Conservation (phyloP, 345 rosid species). For the Eucalyptus cladocalyx region DNA sequence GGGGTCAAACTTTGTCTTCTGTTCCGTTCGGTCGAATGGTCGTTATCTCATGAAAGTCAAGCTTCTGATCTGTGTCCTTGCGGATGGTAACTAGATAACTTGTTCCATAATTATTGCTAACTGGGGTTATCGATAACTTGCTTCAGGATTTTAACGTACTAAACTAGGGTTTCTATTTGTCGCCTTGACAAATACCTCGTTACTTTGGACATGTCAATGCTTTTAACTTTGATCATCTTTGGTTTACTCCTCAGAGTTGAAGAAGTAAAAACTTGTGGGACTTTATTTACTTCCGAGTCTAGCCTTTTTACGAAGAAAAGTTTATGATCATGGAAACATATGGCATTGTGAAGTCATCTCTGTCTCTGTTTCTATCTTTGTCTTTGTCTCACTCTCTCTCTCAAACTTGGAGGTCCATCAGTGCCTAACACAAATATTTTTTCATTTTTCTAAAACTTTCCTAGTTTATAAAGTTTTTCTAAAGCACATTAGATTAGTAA, state of each 20-base stretch:
- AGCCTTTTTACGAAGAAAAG: not conserved
- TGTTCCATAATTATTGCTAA: not conserved
- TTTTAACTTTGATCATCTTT: no score
- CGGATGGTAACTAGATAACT: not conserved
- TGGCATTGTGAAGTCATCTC: not conserved
- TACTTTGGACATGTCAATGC: not conserved
- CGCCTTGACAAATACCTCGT: not conserved
- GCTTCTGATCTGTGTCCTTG: not conserved
- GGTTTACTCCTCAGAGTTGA: not conserved
- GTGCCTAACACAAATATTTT: not conserved
- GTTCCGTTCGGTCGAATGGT: not conserved
- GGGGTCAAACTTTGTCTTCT: not conserved
- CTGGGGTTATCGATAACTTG: not conserved
- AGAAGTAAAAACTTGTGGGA: not conserved
- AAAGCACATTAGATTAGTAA: not conserved
- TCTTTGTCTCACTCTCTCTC: not conserved
- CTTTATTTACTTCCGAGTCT: not conserved
- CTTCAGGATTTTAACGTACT: not conserved
- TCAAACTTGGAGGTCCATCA: not conserved
- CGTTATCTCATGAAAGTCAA: not conserved
- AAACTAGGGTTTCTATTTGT: not conserved
- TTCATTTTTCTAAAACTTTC: not conserved
- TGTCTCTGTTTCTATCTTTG: not conserved
- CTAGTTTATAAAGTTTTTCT: not conserved
- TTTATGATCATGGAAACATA: not conserved